Base-by-base conservation (phyloP, 108 stramenopile species). In the Pseudonitzschia multiseries region DNA sequence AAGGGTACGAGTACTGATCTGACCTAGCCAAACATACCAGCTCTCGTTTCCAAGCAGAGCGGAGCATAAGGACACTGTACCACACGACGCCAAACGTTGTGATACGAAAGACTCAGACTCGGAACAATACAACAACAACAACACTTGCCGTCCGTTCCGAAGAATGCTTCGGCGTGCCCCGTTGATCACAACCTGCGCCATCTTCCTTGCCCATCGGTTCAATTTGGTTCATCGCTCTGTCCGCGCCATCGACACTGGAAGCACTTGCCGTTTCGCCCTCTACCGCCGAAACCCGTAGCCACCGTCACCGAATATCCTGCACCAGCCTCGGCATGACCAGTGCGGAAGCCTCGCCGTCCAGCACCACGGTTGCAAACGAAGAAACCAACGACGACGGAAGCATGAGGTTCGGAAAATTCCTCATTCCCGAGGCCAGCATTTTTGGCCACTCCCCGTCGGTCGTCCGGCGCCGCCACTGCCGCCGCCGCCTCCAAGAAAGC, bases 361-460 rank as follows among this genome's bases (percentile, higher is more conserved):
- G 36, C 36, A 36, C 36, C 2, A 36, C 36, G 6, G 6, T 36
- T 6, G 2, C 36, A 6, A 36, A 36, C n/a, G 42, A 18, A n/a
- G 52, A 8, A 18, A 52, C 52, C 52, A 52, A 8, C 54, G 24
- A 24, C 54, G 54, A 24, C 54, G 26, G n/a, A n/a, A 51, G 24
- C 54, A 56, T 56, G 54, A 28, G 56, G 70, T 94, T 94, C 83
- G 93, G 93, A 52, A 82, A 81, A 64, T 94, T 94, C 80, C 66
- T 80, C 63, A 91, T 94, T 69, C 75, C 86, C 2, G 43, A 80
- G 13, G 69, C 71, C 24, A 83, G 83, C 69, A 83, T 94, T 46
- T 94, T 94, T 76, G 77, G 79, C 73, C 70, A 69, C 69, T 75
- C 93, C 13, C 31, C 80, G 20, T 69, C 77, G 18, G n/a, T n/a